A percentile compares a stretch with the other conserved stretches of the same genome.
Conservation (phyloP, 352 stramenopile species). For the Pythium pyrilobum region DNA sequence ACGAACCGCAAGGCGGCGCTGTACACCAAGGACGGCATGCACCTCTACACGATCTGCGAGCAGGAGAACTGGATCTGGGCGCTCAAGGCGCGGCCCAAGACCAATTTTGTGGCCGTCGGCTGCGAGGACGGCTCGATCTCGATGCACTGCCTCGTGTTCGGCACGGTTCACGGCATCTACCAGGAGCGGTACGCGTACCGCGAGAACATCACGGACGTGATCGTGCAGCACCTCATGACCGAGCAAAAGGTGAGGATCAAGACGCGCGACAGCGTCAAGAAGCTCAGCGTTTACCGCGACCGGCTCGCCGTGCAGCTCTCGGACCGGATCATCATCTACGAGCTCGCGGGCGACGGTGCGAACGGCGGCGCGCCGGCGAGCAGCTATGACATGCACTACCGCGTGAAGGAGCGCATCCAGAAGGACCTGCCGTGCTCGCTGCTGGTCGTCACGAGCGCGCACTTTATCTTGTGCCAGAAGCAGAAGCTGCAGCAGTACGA, state of each 20-base stretch:
- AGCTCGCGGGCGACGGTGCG: conserved; percentile 66
- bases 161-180: conserved; percentile 90
- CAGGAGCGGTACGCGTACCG: conserved; percentile 92
- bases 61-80: conserved; percentile 91
- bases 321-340: conserved; percentile 94
- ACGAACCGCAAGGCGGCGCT: conserved; percentile 84
- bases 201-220: conserved; percentile 94
- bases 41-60: conserved; percentile 75
- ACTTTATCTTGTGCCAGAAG: conserved; percentile 92
- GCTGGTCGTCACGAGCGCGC: conserved; percentile 85
- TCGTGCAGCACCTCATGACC: conserved; percentile 94
- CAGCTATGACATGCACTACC: conserved; percentile 92
- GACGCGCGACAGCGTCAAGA: conserved; percentile 93
- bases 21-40: conserved; percentile 87
- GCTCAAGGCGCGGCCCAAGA: conserved; percentile 72
- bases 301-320: conserved; percentile 91
- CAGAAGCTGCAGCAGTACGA: conserved; percentile 92
- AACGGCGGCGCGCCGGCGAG: conserved; percentile 21
- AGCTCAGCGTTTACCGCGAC: conserved; percentile 91
- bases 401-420: conserved; percentile 85
- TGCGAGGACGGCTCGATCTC: conserved; percentile 84
- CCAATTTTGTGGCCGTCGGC: conserved; percentile 83
- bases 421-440: conserved; percentile 83
- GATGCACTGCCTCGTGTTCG: conserved; percentile 87
- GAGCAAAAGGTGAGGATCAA: conserved; percentile 95